phyloP scores from a whole-genome alignment of 2,329 filamentous ascomycete species.

The Diaporthe destruens region DNA sequence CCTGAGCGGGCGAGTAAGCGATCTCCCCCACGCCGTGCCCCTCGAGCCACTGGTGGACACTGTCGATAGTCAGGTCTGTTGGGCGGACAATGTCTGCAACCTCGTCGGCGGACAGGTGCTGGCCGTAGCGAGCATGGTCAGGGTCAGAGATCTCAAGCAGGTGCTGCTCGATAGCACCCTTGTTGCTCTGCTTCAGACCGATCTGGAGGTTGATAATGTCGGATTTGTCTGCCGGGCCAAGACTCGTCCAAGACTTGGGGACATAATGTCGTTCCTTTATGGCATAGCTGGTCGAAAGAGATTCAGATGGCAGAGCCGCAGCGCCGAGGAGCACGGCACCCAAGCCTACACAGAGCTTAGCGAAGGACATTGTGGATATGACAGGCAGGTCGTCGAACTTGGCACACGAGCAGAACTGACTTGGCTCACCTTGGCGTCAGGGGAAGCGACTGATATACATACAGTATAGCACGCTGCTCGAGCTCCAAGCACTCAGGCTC shows the following conservation, averaged over 20 bases:
- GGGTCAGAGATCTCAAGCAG: constrained; percentile 58
- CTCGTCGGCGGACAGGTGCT: constrained; percentile 54
- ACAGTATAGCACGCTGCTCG: neutral
- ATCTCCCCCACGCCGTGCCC: constrained; percentile 8
- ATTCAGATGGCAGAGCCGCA: constrained; percentile 14
- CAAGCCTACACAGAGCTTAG: constrained; percentile 12
- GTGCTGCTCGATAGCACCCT: constrained; percentile 47
- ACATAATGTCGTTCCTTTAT: constrained; percentile 29
- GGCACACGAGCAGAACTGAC: neutral
- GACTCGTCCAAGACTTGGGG: constrained; percentile 41
- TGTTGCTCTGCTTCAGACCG: constrained; percentile 39
- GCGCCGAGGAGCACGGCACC: constrained; percentile 19
- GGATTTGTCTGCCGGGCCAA: constrained; percentile 37
- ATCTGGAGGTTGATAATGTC: constrained; percentile 40
- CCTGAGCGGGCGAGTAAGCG: constrained; percentile 20
- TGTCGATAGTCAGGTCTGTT: constrained; percentile 18
- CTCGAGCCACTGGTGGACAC: constrained; percentile 28
- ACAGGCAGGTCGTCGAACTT: constrained; percentile 5
- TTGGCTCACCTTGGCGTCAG: constrained; percentile 14
- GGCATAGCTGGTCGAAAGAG: constrained; percentile 25
- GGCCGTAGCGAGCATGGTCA: constrained; percentile 59
- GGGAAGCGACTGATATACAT: constrained; percentile 26
- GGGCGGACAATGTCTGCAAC: constrained; percentile 22
- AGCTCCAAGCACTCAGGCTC: neutral
- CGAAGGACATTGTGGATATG: neutral